These are phyloP conservation scores for Microcos paniculata DNA, from an alignment of 345 rosid genomes.

Conservation along the genomic window DNA sequence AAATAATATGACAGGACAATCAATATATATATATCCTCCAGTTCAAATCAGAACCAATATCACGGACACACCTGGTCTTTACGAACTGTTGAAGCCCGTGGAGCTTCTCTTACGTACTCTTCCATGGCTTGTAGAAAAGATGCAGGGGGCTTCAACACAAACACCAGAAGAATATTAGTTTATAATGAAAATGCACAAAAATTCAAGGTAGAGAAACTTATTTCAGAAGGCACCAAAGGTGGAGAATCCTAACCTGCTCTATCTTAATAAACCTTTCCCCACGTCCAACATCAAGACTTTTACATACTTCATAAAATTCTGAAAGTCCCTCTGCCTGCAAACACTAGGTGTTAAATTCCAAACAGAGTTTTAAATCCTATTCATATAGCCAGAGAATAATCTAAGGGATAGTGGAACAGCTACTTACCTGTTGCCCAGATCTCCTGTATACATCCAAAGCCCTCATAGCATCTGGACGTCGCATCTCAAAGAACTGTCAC, in stretches of 20 bases:
- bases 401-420: slow-evolving; percentile 6
- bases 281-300: slow-evolving; percentile 73
- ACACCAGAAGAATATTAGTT: not conserved
- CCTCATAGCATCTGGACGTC: slow-evolving; percentile 75
- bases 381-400: slow-evolving; percentile 10
- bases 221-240: slow-evolving; percentile 5
- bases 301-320: slow-evolving; percentile 94
- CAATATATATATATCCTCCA: not conserved
- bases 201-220: slow-evolving; percentile 3
- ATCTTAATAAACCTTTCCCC: slow-evolving; percentile 83
- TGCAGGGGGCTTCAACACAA: slow-evolving; percentile 68
- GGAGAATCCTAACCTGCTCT: slow-evolving; percentile 70
- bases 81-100: slow-evolving; percentile 48
- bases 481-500: slow-evolving; percentile 98
- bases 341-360: slow-evolving; percentile 5
- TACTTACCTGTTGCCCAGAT: slow-evolving; percentile 84
- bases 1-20: no score
- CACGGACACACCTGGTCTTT: slow-evolving; percentile 69
- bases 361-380: slow-evolving; percentile 5
- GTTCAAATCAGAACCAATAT: not conserved
- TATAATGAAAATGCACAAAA: not conserved
- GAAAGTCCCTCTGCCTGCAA: slow-evolving; percentile 89
- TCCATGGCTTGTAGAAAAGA: slow-evolving; percentile 99
- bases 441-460: slow-evolving; percentile 82
- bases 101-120: slow-evolving; percentile 91